phyloP scores from a whole-genome alignment of 345 rosid genomes.

The Populus ilicifolia region DNA sequence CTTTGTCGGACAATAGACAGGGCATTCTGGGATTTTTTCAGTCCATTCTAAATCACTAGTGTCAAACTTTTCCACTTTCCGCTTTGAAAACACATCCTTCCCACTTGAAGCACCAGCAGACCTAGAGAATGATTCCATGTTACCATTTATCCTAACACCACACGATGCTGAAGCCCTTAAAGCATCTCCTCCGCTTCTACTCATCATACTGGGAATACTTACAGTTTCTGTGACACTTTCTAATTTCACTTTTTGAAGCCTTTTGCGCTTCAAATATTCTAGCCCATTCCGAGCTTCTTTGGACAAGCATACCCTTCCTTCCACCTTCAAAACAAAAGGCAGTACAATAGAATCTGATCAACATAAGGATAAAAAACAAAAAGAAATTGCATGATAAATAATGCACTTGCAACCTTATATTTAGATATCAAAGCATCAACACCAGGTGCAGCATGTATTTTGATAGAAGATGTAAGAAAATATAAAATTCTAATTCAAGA shows the following conservation, averaged over 20 bases:
- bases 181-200: slow-evolving; percentile 88
- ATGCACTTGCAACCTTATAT: not conserved
- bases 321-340: slow-evolving; percentile 56
- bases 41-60: slow-evolving; percentile 80
- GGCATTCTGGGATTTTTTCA: slow-evolving; percentile 85
- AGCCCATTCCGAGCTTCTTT: slow-evolving; percentile 68
- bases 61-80: slow-evolving; percentile 68
- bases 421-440: not conserved
- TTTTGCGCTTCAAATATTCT: slow-evolving; percentile 76
- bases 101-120: slow-evolving; percentile 38
- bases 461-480: not conserved
- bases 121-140: slow-evolving; percentile 33
- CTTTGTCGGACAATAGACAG: slow-evolving; percentile 86
- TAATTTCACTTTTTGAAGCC: slow-evolving; percentile 71
- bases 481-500: not conserved
- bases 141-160: slow-evolving; percentile 66
- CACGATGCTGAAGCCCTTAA: slow-evolving; percentile 71
- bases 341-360: not conserved
- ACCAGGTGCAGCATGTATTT: not conserved
- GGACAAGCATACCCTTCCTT: slow-evolving; percentile 73
- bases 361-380: not conserved
- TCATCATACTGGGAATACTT: slow-evolving; percentile 41
- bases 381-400: not conserved
- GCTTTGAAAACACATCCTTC: slow-evolving; percentile 48
- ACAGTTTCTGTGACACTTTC: slow-evolving; percentile 39